Evolutionary conservation across 2,329 filamentous ascomycete genomes (phyloP).

Genomic region (Aspergillus glaucus): DNA sequence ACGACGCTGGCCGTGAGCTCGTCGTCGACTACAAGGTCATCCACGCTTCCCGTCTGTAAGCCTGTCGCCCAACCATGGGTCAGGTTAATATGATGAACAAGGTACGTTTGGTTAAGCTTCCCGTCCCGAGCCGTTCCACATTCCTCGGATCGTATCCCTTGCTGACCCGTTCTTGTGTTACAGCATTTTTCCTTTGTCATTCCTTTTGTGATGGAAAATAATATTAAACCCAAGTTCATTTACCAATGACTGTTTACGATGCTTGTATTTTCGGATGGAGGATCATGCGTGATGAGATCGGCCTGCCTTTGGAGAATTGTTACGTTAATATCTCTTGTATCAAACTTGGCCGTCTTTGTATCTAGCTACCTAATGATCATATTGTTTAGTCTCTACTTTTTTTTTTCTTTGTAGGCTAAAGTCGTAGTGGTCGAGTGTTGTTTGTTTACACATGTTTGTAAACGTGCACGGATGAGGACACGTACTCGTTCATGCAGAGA

Average conservation of each 20-base stretch:
- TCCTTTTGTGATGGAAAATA: no score
- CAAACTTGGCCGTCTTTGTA: conserved; percentile 5
- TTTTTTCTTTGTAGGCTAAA: not conserved
- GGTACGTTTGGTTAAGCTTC: conserved; percentile 1
- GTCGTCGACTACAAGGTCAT: conserved; percentile 99
- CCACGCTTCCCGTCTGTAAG: conserved; percentile 65
- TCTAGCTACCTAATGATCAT: conserved; percentile 2
- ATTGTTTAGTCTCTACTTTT: not conserved
- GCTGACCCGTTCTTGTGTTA: no score
- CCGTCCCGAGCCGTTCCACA: not conserved
- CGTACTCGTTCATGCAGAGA: no score
- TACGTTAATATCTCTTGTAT: conserved; percentile 2
- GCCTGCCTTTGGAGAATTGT: not conserved
- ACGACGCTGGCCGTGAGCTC: conserved; percentile 85
- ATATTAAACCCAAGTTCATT: no score
- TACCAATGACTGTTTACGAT: no score
- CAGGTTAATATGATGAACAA: no score
- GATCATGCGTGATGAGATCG: not conserved
- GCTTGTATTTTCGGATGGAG: conserved; percentile 4
- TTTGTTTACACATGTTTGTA: not conserved
- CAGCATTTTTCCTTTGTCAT: no score
- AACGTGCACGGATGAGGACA: no score
- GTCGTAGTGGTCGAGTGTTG: not conserved
- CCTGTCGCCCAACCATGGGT: conserved; percentile 3
- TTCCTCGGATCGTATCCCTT: no score